Evolutionary conservation across 306 rosid genomes (phyloP).

Genomic region (Rubus parviflorus): DNA sequence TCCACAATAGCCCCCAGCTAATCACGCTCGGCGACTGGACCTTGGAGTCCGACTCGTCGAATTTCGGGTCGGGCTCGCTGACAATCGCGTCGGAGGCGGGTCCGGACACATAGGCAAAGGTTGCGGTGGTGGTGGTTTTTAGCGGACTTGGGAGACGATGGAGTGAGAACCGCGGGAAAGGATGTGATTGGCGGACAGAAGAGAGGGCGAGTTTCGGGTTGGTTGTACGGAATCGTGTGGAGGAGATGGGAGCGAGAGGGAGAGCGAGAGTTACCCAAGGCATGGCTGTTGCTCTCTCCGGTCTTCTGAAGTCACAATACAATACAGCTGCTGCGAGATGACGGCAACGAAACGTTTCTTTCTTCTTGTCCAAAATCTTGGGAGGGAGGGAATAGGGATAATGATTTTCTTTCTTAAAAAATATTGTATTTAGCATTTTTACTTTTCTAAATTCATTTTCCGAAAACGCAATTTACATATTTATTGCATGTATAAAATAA

Average conservation of each 20-base stretch:
- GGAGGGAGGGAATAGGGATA: too few species aligned
- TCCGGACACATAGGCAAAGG: slow-evolving; percentile 69
- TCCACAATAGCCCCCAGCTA: slow-evolving; percentile 53
- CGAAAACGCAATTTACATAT: too few species aligned
- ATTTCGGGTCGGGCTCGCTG: slow-evolving; percentile 48
- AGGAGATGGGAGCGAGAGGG: slow-evolving; percentile 21
- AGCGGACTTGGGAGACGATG: neutral
- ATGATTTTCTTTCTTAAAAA: too few species aligned
- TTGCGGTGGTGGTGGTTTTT: slow-evolving; percentile 9
- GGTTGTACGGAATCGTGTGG: slow-evolving; percentile 22
- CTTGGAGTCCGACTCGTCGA: slow-evolving; percentile 30
- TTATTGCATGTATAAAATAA: too few species aligned
- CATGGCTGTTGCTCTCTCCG: slow-evolving; percentile 24
- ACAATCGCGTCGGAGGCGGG: slow-evolving; percentile 75
- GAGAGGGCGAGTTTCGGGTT: slow-evolving; percentile 27
- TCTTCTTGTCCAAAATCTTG: too few species aligned
- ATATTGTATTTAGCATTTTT: too few species aligned
- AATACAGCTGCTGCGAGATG: neutral
- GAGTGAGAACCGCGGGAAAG: slow-evolving; percentile 34
- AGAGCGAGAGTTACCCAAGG: slow-evolving; percentile 34
- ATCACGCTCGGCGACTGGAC: slow-evolving; percentile 34
- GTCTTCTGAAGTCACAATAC: too few species aligned
- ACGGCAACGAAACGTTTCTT: neutral
- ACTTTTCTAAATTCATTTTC: too few species aligned
- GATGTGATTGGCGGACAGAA: slow-evolving; percentile 17